phyloP scores from a whole-genome alignment of 345 rosid genomes.

The Pseudoturritis turrita region DNA sequence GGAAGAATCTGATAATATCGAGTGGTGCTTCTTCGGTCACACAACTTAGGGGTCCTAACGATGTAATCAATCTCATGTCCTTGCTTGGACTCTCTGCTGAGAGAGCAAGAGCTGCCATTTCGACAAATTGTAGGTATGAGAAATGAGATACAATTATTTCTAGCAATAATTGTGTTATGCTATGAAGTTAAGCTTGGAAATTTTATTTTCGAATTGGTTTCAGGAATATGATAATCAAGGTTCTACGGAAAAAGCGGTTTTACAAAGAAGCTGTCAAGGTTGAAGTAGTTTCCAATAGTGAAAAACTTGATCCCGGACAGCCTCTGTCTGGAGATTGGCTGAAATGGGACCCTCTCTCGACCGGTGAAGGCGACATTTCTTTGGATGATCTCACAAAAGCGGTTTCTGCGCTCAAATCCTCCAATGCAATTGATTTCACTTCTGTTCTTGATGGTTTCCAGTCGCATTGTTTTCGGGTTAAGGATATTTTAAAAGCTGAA shows the following conservation, averaged over 20 bases:
- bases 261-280: conserved; percentile 67
- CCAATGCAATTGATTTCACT: conserved; percentile 53
- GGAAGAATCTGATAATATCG: conserved; percentile 69
- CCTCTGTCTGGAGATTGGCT: conserved; percentile 47
- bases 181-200: not conserved
- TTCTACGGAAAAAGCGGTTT: conserved; percentile 63
- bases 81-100: conserved; percentile 73
- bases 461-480: conserved; percentile 45
- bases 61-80: conserved; percentile 66
- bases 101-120: conserved; percentile 65
- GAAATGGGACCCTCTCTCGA: conserved; percentile 83
- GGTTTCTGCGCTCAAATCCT: conserved; percentile 37
- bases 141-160: not conserved
- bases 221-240: conserved; percentile 58
- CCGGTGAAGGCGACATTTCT: conserved; percentile 79
- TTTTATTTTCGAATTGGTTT: conserved; percentile 8
- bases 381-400: conserved; percentile 63
- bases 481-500: conserved; percentile 33
- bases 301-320: conserved; percentile 29
- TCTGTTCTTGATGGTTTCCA: conserved; percentile 40
- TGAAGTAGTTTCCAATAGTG: conserved; percentile 43
- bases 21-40: conserved; percentile 69
- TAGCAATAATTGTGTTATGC: not conserved
- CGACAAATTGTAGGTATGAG: conserved; percentile 79
- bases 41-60: conserved; percentile 83